A percentile compares a stretch with the other conserved stretches of the same genome.
Conservation (phyloP, 768 basidiomycete species). For the Phallus indusiatus region DNA sequence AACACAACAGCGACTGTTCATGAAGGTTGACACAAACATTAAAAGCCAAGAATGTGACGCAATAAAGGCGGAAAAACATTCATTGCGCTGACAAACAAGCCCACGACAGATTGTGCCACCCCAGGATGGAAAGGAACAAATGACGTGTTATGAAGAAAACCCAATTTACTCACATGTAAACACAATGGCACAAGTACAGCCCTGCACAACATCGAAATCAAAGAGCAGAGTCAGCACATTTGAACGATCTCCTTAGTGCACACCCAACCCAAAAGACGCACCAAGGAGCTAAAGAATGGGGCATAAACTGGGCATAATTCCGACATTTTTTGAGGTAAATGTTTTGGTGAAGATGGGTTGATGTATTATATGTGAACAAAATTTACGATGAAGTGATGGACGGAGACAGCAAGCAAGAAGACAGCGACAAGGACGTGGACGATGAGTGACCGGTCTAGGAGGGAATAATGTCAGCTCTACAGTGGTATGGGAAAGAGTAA, state of each 20-base stretch:
- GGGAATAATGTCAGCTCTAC: neutral
- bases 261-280: constrained; percentile 27
- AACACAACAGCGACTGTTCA: too few species aligned
- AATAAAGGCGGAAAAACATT: too few species aligned
- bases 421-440: neutral
- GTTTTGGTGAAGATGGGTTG: neutral
- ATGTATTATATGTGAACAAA: neutral
- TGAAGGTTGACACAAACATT: too few species aligned
- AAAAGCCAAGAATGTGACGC: too few species aligned
- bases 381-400: neutral
- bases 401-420: neutral
- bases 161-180: constrained; percentile 73
- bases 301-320: constrained; percentile 91
- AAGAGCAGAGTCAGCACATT: neutral
- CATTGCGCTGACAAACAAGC: constrained; percentile 6
- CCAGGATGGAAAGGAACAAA: constrained; percentile 2
- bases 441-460: neutral
- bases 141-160: neutral
- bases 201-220: constrained; percentile 37
- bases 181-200: constrained; percentile 93
- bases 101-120: constrained; percentile 9
- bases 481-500: neutral
- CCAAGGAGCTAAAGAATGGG: constrained; percentile 97
- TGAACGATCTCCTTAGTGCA: neutral
- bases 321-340: constrained; percentile 35